Base-by-base conservation (phyloP, 2,329 filamentous ascomycete genomes). In the Didymella exigua region DNA sequence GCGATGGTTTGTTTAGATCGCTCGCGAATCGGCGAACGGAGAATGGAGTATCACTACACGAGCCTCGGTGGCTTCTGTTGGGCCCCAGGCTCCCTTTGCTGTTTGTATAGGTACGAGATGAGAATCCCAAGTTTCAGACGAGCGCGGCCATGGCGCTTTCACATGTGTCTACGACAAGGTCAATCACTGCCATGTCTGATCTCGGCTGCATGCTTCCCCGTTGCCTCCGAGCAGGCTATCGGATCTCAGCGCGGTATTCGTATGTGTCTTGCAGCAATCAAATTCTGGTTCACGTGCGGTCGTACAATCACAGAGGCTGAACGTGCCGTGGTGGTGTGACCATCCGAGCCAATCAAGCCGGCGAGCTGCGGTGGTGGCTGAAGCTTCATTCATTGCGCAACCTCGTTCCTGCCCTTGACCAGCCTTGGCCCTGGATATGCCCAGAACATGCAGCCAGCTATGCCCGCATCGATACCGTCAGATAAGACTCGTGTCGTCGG, bases 381-480 rank as follows among this genome's bases (percentile, higher is more conserved):
- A 55, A 49, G 52, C 52, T 54, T 49, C 51, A 38, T 49, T 45
- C 41, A 46, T 46, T 49, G 46, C 40, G 27, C 40, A 18, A 49
- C 51, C 45, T 54, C 16, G 51, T 41, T 49, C 52, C 46, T 46
- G 46, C 36, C 46, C 34, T 24, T 42, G 24, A 21, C 52, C 34
- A 55, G 52, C 52, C 36, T 30, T 36, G 42, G 36, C 29, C 24
- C 19, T 50, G 36, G 30, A 55, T 42, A 21, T 18, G 24, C 18
- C 10, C 41, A 18, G 30, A 36, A 46, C 33, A 36, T 21, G 46
- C 41, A 47, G 29, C 47, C 47, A 55, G 41, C 52, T 41, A 45
- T 44, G n/a, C 26, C 31, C 18, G 45, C 27, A 45, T 45, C 45
- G 16, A 44, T 49, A 54, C 46, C 23, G 16, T 33, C n/a, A 41